Evolutionary conservation across 352 stramenopile genomes (phyloP).

Genomic region (Phytophthora palmivora): DNA sequence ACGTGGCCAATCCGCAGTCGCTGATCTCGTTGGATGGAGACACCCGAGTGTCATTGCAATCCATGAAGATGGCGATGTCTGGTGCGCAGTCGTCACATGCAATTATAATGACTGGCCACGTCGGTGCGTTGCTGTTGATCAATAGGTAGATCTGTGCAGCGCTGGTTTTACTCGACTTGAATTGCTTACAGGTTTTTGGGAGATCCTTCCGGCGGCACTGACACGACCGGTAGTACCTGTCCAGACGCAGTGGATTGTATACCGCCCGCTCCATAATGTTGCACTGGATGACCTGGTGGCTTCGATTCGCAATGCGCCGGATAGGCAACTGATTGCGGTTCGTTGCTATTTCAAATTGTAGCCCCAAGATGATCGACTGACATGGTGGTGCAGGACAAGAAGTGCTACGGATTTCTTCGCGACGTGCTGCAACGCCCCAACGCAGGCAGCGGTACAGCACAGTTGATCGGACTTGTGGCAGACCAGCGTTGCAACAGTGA

Average conservation of each 20-base stretch:
- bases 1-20: conserved; percentile 10
- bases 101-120: conserved; percentile 56
- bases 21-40: conserved; percentile 24
- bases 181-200: conserved; percentile 50
- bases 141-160: too few species aligned
- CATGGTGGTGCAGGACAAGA: conserved; percentile 49
- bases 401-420: conserved; percentile 50
- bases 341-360: conserved; percentile 4
- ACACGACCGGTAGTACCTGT: conserved; percentile 33
- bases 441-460: conserved; percentile 5
- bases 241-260: conserved; percentile 64
- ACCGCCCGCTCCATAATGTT: conserved; percentile 56
- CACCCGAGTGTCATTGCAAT: conserved; percentile 12
- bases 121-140: conserved; percentile 30
- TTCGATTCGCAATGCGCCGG: conserved; percentile 37
- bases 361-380: too few species aligned
- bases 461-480: conserved; percentile 57
- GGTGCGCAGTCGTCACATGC: conserved; percentile 25
- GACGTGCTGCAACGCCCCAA: conserved; percentile 30
- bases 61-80: conserved; percentile 12
- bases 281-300: conserved; percentile 48
- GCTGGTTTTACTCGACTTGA: neutral
- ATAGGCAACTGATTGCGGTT: conserved; percentile 53
- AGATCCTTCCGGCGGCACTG: conserved; percentile 54
- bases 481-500: conserved; percentile 52